Conservation (phyloP, 805 yeast species). For the Zygosaccharomyces lentus region DNA sequence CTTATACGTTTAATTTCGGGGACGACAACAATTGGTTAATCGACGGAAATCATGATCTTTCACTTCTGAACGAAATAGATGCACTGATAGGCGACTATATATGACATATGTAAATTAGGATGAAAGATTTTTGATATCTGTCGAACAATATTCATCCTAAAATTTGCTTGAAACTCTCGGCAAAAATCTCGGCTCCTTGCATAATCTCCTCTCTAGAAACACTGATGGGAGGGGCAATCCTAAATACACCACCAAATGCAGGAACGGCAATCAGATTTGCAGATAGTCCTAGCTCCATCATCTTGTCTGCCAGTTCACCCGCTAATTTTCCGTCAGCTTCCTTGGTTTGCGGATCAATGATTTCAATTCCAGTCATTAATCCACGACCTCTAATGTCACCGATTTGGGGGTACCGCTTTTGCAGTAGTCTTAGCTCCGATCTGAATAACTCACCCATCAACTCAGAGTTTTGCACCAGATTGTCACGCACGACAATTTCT, state of each 20-base stretch:
- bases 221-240: constrained; percentile 32
- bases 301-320: constrained; percentile 12
- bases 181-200: constrained; percentile 16
- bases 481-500: constrained; percentile 30
- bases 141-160: not conserved
- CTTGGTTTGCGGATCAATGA: constrained; percentile 18
- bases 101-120: not conserved
- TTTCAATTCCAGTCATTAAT: constrained; percentile 22
- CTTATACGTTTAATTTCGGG: too few species aligned
- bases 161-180: constrained; percentile 2
- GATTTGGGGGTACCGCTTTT: constrained; percentile 11
- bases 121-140: not conserved
- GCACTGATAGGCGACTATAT: too few species aligned
- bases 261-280: constrained; percentile 30
- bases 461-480: constrained; percentile 25
- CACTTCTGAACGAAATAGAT: too few species aligned
- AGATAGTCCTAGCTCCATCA: constrained; percentile 24
- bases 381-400: constrained; percentile 27
- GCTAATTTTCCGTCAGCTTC: constrained; percentile 15
- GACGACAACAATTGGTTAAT: too few species aligned
- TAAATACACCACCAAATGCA: constrained; percentile 22
- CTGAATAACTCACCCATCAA: constrained; percentile 29
- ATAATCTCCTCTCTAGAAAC: constrained; percentile 22
- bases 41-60: too few species aligned
- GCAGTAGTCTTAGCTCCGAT: constrained; percentile 15